phyloP scores from a whole-genome alignment of 2,329 filamentous ascomycete species.

The Phoma herbarum region DNA sequence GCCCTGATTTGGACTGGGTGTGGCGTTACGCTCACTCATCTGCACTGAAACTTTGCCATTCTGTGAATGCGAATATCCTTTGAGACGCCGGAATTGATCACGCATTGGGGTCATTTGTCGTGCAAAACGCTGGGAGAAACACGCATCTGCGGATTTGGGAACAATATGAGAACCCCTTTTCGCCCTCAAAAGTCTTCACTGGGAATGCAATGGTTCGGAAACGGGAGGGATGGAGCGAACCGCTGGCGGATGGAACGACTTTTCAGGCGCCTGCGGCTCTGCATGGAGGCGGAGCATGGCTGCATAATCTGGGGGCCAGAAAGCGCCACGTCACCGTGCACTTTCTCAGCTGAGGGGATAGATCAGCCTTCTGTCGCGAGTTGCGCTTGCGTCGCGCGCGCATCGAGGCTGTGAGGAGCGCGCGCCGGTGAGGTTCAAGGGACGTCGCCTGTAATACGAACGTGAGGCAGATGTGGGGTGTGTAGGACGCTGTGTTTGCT shows the following conservation, averaged over 20 bases:
- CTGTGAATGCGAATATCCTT: no score
- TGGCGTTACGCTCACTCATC: conserved; percentile 13
- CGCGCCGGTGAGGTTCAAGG: conserved; percentile 1
- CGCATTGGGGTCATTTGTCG: no score
- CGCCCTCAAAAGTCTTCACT: background rate
- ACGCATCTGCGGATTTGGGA: no score
- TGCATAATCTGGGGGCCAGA: conserved; percentile 29
- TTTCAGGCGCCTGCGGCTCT: conserved; percentile 34
- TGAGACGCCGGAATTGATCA: no score
- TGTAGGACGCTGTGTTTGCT: conserved; percentile 2
- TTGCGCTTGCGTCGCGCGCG: conserved; percentile 23
- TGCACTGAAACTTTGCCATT: background rate
- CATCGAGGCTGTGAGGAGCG: conserved; percentile 19
- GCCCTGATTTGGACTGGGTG: conserved; percentile 5
- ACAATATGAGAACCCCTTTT: no score
- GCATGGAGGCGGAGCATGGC: conserved; percentile 31
- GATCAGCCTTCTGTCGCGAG: conserved; percentile 17
- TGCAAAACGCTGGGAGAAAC: no score
- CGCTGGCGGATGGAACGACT: conserved; percentile 19
- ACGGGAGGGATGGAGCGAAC: conserved; percentile 19
- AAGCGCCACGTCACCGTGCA: conserved; percentile 34
- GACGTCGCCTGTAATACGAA: conserved; percentile 3
- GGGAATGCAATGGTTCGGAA: conserved; percentile 9
- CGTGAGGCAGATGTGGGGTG: conserved; percentile 12
- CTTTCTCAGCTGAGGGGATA: conserved; percentile 17